A percentile compares a stretch with the other conserved stretches of the same genome.
Conservation (phyloP, 768 basidiomycete species). For the Kwoniella shandongensis region DNA sequence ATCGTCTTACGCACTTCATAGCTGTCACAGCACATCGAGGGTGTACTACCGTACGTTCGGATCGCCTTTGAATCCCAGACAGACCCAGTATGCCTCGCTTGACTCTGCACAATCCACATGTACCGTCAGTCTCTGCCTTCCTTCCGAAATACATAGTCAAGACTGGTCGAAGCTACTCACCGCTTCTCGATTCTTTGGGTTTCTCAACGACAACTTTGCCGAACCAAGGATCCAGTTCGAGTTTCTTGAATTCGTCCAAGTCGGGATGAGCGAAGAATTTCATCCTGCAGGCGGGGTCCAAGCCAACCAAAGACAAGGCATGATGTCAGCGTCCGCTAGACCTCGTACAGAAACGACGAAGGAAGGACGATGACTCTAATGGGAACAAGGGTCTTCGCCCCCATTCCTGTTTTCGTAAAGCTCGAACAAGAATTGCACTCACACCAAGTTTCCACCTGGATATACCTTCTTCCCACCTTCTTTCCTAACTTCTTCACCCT, state of each 20-base stretch:
- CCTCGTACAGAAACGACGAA: neutral
- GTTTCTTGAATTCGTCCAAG: slow-evolving; percentile 64
- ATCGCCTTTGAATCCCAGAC: slow-evolving; percentile 62
- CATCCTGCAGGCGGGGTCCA: slow-evolving; percentile 64
- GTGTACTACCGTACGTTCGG: no score
- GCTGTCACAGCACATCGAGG: no score
- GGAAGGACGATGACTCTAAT: no score
- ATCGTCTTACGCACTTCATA: no score
- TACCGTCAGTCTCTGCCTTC: no score
- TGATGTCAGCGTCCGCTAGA: neutral
- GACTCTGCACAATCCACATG: slow-evolving; percentile 57
- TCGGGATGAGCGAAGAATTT: slow-evolving; percentile 82
- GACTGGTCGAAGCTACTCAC: slow-evolving; percentile 21
- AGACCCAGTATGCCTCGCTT: slow-evolving; percentile 82
- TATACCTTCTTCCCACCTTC: slow-evolving; percentile 13
- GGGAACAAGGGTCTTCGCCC: no score
- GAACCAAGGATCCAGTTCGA: slow-evolving; percentile 67
- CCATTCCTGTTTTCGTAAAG: no score
- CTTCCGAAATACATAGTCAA: no score
- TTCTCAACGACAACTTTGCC: slow-evolving; percentile 68
- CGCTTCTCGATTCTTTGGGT: slow-evolving; percentile 71
- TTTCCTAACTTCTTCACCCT: slow-evolving; percentile 48
- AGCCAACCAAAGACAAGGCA: no score
- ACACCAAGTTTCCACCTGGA: slow-evolving; percentile 50
- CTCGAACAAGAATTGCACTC: slow-evolving; percentile 24